A percentile compares a stretch with the other conserved stretches of the same genome.
Conservation (phyloP, 805 yeast species). For the Ogataea ganodermae region DNA sequence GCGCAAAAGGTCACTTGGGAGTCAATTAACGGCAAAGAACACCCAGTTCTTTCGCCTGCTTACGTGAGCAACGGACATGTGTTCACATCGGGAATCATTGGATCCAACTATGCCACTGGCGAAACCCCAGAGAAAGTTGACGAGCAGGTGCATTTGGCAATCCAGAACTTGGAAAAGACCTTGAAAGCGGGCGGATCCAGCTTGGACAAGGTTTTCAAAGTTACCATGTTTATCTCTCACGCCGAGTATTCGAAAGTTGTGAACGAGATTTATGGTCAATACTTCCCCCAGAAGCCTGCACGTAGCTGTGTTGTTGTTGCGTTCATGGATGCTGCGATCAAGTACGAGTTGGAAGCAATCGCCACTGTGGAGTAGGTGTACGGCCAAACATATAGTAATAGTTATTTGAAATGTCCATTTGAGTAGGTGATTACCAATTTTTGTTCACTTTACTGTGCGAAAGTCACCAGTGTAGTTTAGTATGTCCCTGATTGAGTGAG, state of each 20-base stretch:
- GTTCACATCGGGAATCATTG: constrained; percentile 31
- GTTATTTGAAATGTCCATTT: no score
- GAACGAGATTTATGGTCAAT: constrained; percentile 47
- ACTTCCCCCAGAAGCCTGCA: constrained; percentile 53
- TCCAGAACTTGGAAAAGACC: constrained; percentile 43
- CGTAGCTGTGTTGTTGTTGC: constrained; percentile 54
- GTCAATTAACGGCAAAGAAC: constrained; percentile 35
- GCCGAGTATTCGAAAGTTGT: constrained; percentile 44
- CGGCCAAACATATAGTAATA: no score
- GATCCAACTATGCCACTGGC: constrained; percentile 36
- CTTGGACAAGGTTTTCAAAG: constrained; percentile 49
- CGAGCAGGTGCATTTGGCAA: constrained; percentile 48
- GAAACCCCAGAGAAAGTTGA: constrained; percentile 44
- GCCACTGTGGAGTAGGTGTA: constrained; percentile 27
- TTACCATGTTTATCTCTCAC: constrained; percentile 49
- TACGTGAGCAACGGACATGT: constrained; percentile 28
- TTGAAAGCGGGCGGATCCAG: constrained; percentile 48
- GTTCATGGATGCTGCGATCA: constrained; percentile 49
- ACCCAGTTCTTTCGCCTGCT: constrained; percentile 27
- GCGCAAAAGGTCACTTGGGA: constrained; percentile 39
- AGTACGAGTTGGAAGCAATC: constrained; percentile 49
- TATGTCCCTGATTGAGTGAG: no score
- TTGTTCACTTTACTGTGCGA: no score
- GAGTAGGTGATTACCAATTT: no score
- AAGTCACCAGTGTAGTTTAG: no score